Evolutionary conservation across 2,329 filamentous ascomycete genomes (phyloP).

Genomic region (Colletotrichum chrysophilum): DNA sequence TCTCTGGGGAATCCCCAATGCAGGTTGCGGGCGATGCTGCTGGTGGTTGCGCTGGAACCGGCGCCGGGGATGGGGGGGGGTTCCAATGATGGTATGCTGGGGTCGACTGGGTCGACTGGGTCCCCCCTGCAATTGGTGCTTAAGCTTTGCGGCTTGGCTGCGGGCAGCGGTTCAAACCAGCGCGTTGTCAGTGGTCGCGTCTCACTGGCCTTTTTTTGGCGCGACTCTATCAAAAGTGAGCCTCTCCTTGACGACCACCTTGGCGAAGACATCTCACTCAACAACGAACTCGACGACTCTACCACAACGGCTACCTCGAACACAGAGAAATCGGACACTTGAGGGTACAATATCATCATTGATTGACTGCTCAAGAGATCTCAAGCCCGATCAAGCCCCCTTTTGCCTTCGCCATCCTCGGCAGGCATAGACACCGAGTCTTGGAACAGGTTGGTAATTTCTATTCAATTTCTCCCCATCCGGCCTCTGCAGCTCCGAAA

Average conservation of each 20-base stretch:
- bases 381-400: not conserved
- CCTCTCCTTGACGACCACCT: constrained; percentile 10
- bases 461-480: not conserved
- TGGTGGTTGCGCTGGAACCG: not conserved
- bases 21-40: constrained; percentile 6
- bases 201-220: constrained; percentile 22
- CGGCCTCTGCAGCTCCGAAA: not conserved
- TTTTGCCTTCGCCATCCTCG: not conserved
- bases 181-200: constrained; percentile 25
- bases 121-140: constrained; percentile 13
- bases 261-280: not conserved
- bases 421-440: not conserved
- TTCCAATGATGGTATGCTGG: not conserved
- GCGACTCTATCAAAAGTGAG: constrained; percentile 14
- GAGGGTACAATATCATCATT: not conserved
- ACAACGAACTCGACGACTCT: not conserved
- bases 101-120: constrained; percentile 1
- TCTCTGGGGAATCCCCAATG: not conserved
- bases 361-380: no score
- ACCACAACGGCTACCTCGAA: not conserved
- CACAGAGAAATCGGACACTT: no score
- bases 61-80: not conserved
- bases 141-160: not conserved
- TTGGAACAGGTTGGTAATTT: not conserved
- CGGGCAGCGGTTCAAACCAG: not conserved